Percentiles rank a stretch among this genome's conserved stretches.
phyloP scores from a whole-genome alignment of 129 eudicot genomes.

The Saposhnikovia divaricata region DNA sequence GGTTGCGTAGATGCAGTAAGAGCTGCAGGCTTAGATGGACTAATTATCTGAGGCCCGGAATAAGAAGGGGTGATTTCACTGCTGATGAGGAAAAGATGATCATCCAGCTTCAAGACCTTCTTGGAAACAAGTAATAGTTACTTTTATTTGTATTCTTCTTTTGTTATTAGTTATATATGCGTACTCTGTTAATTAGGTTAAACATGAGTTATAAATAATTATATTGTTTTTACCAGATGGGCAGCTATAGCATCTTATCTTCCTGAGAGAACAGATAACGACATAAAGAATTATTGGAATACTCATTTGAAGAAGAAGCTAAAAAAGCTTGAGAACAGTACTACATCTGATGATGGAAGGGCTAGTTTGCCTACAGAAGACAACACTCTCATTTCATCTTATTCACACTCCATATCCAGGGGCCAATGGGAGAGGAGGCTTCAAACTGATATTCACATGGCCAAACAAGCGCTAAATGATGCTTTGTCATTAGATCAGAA shows the following conservation, averaged over 20 bases:
- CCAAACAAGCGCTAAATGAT: conserved; percentile 45
- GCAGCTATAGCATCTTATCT: conserved; percentile 54
- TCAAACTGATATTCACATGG: conserved; percentile 32
- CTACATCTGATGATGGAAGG: background rate
- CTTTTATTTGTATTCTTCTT: background rate
- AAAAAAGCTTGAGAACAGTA: conserved; percentile 22
- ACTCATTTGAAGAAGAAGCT: conserved; percentile 44
- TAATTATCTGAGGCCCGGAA: conserved; percentile 74
- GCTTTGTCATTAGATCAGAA: conserved; percentile 28
- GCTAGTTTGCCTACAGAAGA: background rate
- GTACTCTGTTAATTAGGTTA: background rate
- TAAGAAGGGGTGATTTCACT: conserved; percentile 71
- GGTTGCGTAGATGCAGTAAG: conserved; percentile 75
- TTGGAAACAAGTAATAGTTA: conserved; percentile 64
- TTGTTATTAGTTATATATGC: background rate
- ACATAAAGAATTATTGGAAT: conserved; percentile 45
- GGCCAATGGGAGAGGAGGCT: conserved; percentile 50
- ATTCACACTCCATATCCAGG: conserved; percentile 24
- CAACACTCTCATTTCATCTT: conserved; percentile 1
- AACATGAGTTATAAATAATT: background rate
- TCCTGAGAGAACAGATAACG: conserved; percentile 48
- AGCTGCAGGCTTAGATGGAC: conserved; percentile 93
- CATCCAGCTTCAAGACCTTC: conserved; percentile 79
- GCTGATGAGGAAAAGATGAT: conserved; percentile 84
- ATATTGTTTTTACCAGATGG: conserved; percentile 27